Percentiles rank a stretch among this genome's conserved stretches.
These are phyloP conservation scores for Epichloe elymi DNA, from an alignment of 2,329 filamentous ascomycete species.

Conservation along the genomic window DNA sequence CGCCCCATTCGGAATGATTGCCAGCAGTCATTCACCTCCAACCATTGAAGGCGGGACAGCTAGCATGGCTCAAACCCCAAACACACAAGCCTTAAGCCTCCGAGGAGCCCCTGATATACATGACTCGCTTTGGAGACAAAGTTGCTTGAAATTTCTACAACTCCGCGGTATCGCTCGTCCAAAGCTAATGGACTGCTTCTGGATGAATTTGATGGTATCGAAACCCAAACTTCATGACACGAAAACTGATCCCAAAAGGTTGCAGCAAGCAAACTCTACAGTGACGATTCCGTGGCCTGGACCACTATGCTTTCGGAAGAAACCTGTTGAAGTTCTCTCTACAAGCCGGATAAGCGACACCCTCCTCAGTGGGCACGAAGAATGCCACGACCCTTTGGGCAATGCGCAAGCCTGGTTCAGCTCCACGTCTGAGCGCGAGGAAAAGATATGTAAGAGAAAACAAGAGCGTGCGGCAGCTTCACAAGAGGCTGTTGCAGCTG, in stretches of 20 bases:
- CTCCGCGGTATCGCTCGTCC: constrained; percentile 34
- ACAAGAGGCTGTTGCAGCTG: constrained; percentile 30
- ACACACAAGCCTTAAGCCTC: constrained; percentile 33
- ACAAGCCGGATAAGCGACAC: constrained; percentile 27
- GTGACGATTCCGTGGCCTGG: constrained; percentile 41
- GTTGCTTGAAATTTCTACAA: constrained; percentile 37
- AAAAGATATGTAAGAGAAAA: constrained; percentile 32
- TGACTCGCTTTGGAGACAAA: constrained; percentile 33
- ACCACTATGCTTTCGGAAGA: constrained; percentile 38
- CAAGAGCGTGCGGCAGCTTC: constrained; percentile 33
- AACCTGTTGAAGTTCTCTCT: constrained; percentile 26
- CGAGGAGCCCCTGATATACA: constrained; percentile 27
- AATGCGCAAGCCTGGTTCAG: constrained; percentile 37
- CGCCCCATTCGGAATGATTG: constrained; percentile 37
- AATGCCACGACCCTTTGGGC: constrained; percentile 35
- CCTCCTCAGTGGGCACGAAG: constrained; percentile 23
- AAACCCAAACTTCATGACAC: constrained; percentile 30
- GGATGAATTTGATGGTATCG: constrained; percentile 38
- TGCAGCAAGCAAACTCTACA: constrained; percentile 20
- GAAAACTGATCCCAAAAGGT: constrained; percentile 28
- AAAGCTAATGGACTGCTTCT: constrained; percentile 30
- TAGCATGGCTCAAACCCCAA: constrained; percentile 36
- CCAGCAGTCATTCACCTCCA: constrained; percentile 13
- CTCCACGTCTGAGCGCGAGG: constrained; percentile 31
- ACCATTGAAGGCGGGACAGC: constrained; percentile 16